Evolutionary conservation across 2,329 filamentous ascomycete genomes (phyloP), one percentile per base, ranked within the genome.

Genomic region (Colletotrichum sp.): DNA sequence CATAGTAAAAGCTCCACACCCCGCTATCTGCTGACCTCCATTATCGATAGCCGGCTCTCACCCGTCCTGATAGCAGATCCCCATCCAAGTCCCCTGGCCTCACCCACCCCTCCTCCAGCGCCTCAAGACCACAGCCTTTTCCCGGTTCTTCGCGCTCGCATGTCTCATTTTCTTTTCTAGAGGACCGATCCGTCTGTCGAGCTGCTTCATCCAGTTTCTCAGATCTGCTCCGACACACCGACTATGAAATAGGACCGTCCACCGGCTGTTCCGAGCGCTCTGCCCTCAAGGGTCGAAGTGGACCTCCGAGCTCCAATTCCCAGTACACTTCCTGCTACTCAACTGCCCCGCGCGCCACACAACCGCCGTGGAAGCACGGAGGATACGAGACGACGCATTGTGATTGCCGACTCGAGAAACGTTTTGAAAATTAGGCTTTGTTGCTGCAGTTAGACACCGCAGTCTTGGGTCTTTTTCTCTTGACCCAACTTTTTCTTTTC

Each of bases 1-100:
- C 39, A 49, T 49, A 49, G 39, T 49, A 28, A 69, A 52, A 64
- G 70, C 73, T 69, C 73, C 64, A 76, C 70, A 36, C 44, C 64
- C 70, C 73, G 64, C 73, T 69, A 76, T 67, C 70, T 69, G 73
- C 73, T 76, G 73, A 76, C 73, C 73, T 73, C 70, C 70, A 69
- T 62, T 60, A 69, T 69, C 73, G 70, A 76, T 76, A 76, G 73
- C 70, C 70, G 73, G 73, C 73, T 73, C 70, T 34, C 32, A 76
- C 34, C 64, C 73, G 64, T 73, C 59, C 55, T 73, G 63, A 69
- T 69, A 76, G 70, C 64, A 75, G 73, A 76, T 73, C 73, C 67
- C 64, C 57, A 59, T 39, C 21, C 71, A 63, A 68, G 66, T 66
- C 64, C 59, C 70, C 64, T 73, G 44, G 49, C 26, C 63, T 36